Conservation (phyloP, 1,284 basidiomycete species). For the Heterobasidion annosum region DNA sequence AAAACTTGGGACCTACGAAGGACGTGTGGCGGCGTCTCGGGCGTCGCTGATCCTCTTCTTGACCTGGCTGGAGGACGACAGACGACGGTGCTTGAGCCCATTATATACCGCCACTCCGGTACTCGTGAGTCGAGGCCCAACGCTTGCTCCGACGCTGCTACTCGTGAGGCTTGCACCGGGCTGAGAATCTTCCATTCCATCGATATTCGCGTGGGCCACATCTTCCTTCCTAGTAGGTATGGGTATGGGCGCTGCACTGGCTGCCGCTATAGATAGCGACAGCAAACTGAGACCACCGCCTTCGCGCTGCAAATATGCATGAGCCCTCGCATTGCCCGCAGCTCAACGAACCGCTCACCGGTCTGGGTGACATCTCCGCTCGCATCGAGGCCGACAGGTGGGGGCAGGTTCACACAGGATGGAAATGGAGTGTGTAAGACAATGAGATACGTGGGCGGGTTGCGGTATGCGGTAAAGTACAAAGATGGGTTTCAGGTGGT, state of each 20-base stretch:
- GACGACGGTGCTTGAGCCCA: slow-evolving; percentile 44
- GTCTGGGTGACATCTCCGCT: neutral
- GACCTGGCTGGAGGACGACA: slow-evolving; percentile 59
- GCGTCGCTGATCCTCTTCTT: slow-evolving; percentile 67
- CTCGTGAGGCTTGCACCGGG: slow-evolving; percentile 1
- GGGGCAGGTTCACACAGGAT: neutral
- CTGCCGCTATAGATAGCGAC: slow-evolving; percentile 56
- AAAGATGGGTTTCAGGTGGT: neutral
- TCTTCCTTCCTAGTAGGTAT: slow-evolving; percentile 12
- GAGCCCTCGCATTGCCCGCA: neutral
- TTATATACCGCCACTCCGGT: slow-evolving; percentile 17
- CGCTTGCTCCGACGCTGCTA: neutral
- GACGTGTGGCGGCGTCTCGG: slow-evolving; percentile 60
- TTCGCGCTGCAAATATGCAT: slow-evolving; percentile 8
- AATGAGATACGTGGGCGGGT: neutral
- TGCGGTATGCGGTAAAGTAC: neutral
- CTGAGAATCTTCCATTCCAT: slow-evolving; percentile 15
- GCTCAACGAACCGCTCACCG: neutral
- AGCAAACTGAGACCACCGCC: slow-evolving; percentile 38
- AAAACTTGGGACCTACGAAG: slow-evolving; percentile 44
- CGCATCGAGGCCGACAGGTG: neutral
- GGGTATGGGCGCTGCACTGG: slow-evolving; percentile 37
- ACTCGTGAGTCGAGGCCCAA: slow-evolving; percentile 7
- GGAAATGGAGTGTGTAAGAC: neutral
- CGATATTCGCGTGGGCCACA: slow-evolving; percentile 2